Evolutionary conservation across 345 rosid species (phyloP).

Genomic region (Bruguiera gymnorhiza): DNA sequence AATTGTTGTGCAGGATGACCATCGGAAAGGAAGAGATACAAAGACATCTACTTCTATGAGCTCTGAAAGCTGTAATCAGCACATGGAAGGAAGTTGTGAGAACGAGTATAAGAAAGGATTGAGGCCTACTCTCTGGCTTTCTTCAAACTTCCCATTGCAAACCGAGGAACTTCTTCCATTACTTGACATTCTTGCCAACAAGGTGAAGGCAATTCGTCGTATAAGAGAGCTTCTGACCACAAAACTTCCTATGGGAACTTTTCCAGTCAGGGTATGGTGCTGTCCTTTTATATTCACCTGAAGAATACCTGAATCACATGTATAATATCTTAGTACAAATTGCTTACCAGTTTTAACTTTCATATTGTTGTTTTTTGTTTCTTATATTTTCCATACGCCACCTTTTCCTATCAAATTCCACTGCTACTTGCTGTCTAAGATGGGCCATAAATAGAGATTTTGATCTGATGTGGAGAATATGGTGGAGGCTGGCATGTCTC

Average conservation of each 20-base stretch:
- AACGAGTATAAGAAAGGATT: slow-evolving; percentile 89
- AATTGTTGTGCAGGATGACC: slow-evolving; percentile 56
- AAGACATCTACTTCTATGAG: slow-evolving; percentile 44
- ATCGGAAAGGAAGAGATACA: slow-evolving; percentile 52
- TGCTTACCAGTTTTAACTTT: too few relatives aligned
- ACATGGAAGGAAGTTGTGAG: slow-evolving; percentile 63
- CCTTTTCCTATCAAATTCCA: too few relatives aligned
- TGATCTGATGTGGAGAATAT: too few relatives aligned
- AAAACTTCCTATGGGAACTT: slow-evolving; percentile 86
- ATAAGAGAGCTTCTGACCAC: slow-evolving; percentile 90
- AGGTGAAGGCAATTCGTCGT: slow-evolving; percentile 96
- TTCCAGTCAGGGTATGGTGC: slow-evolving; percentile 81
- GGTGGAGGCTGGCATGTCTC: too few relatives aligned
- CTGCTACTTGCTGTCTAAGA: too few relatives aligned
- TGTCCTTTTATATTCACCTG: background rate
- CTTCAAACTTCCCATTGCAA: slow-evolving; percentile 77
- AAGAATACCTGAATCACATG: too few relatives aligned
- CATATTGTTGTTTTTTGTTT: too few relatives aligned
- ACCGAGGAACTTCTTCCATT: slow-evolving; percentile 92
- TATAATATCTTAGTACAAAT: too few relatives aligned
- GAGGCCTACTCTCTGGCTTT: slow-evolving; percentile 94
- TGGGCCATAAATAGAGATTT: too few relatives aligned
- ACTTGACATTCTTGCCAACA: slow-evolving; percentile 97
- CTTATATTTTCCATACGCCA: too few relatives aligned
- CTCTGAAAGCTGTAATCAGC: slow-evolving; percentile 43